Percentiles rank a stretch among this genome's conserved stretches.
phyloP scores from a whole-genome alignment of 2,329 filamentous ascomycete genomes.

The Trichocomaceae sp. region DNA sequence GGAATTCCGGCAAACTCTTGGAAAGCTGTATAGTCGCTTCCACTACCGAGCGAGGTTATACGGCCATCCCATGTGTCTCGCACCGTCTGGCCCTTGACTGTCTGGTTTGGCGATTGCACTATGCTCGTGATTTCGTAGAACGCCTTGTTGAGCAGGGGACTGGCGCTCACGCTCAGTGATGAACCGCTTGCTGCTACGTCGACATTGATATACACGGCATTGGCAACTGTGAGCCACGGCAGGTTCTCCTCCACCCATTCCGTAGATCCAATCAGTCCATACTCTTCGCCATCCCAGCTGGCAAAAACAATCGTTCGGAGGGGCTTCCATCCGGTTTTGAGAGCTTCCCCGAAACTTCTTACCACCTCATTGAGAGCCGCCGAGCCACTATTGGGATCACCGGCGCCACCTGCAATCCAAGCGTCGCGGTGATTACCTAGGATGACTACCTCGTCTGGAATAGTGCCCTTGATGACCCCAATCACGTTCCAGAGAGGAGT shows the following conservation, averaged over 20 bases:
- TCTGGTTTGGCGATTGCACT: slow-evolving; percentile 69
- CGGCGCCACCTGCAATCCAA: slow-evolving; percentile 79
- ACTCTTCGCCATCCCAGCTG: slow-evolving; percentile 79
- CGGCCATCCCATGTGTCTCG: slow-evolving; percentile 58
- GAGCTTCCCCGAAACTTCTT: slow-evolving; percentile 64
- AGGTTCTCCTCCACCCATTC: slow-evolving; percentile 91
- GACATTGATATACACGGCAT: slow-evolving; percentile 79
- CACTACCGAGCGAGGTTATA: slow-evolving; percentile 63
- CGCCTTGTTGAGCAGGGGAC: slow-evolving; percentile 68
- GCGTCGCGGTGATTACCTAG: slow-evolving; percentile 90
- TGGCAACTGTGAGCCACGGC: slow-evolving; percentile 67
- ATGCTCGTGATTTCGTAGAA: slow-evolving; percentile 59
- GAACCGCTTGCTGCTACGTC: slow-evolving; percentile 66
- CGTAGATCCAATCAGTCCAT: slow-evolving; percentile 76
- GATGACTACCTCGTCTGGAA: slow-evolving; percentile 77
- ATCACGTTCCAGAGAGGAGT: slow-evolving; percentile 89
- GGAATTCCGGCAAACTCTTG: slow-evolving; percentile 65
- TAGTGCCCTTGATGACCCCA: slow-evolving; percentile 80
- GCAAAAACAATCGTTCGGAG: slow-evolving; percentile 87
- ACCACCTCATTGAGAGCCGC: slow-evolving; percentile 73
- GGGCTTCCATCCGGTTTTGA: slow-evolving; percentile 72
- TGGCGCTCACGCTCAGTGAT: slow-evolving; percentile 58
- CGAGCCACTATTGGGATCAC: slow-evolving; percentile 75
- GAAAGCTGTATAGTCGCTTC: slow-evolving; percentile 69
- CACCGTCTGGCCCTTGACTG: slow-evolving; percentile 60